Evolutionary conservation across 139 green algal genomes (phyloP), one percentile per base, ranked within the genome.

Genomic region (Picochlorum sp.): DNA sequence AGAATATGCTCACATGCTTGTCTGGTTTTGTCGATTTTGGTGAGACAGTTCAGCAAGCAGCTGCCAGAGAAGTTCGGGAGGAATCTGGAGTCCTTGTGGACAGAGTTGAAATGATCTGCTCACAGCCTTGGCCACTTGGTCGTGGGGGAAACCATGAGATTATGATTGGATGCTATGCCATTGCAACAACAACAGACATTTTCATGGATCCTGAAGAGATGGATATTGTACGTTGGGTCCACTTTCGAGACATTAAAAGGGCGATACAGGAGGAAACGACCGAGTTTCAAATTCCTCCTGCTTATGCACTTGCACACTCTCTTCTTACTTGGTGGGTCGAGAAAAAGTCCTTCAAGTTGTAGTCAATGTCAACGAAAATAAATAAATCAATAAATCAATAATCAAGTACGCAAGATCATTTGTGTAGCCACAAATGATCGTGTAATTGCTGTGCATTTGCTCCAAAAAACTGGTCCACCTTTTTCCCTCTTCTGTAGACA

Each of bases 101-200:
- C 4, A 23, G 30, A 8, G 76, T 83, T 1, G 34, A 72, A 34
- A 76, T 85, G 14, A 24, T 80, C 23, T 75, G 83, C 28, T 79
- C 69, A 0, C 86, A 92, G 73, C 85, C 86, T 1, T 92, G 86
- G 86, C 84, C 86, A 4, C 79, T 90, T 2, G 85, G 85, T 18
- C 62, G 75, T 2, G 77, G 75, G 21, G 83, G 85, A 5, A 76
- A 71, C 4, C 90, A 83, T 45, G 87, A 95, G 82, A 80, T 95
- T 26, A 93, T 95, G 88, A 85, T 95, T 24, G 88, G 86, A 4
- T 92, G 83, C 72, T 72, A 92, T n/a, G 88, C 83, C 7, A 75
- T 83, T 47, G 84, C 86, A 13, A 70, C 45, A 4, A 69, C 52
- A 41, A 72, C 83, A 18, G 72, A 80, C 10, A 63, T 93, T 34